Evolutionary conservation across 371 early-diverging fungal species (phyloP), one percentile per base, ranked within the genome.

Genomic region (Lichtheimia corymbifera): DNA sequence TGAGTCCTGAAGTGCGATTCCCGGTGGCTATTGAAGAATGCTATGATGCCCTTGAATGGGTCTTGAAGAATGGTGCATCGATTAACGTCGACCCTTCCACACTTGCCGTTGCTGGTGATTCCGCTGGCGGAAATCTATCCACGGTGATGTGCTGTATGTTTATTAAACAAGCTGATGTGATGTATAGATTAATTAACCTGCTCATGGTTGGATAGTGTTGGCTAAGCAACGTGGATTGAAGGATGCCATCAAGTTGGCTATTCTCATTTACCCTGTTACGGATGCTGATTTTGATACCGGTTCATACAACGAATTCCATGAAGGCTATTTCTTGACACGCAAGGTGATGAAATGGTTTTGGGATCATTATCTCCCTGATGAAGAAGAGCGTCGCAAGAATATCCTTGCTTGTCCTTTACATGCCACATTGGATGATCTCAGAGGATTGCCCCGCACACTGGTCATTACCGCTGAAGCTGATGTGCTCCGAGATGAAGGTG

Each of bases 401-500:
- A 59, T 62, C 52, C 70, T 57, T 0, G 70, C 62, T 1, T 52
- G 55, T 7, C 72, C 43, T 47, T 68, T 56, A 30, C 45, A 24
- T 5, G 66, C 72, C 4, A 50, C 68, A 5, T 4, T 15, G 6
- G 73, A 75, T 9, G 63, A 65, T 1, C 58, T 78, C 12, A 59
- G 65, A 20, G 70, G 62, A 4, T 53, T 78, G 0, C 71, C 79
- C 0, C 71, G 60, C 2, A 64, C 76, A 4, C 35, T 78, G n/a
- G 41, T 75, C 0, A 62, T 75, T 2, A 73, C 70, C 5, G 73
- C 71, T 27, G 79, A 78, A 53, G 61, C 49, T 14, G 79, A 78
- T 60, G 69, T 71, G 0, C 55, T 78, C 24, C 61, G 79, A 44
- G 69, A 68, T 52, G 75, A 73, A 50, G 79, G 70, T n/a, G 79